These are phyloP conservation scores for Linum usitatissimum DNA, from an alignment of 345 rosid genomes.

Conservation along the genomic window DNA sequence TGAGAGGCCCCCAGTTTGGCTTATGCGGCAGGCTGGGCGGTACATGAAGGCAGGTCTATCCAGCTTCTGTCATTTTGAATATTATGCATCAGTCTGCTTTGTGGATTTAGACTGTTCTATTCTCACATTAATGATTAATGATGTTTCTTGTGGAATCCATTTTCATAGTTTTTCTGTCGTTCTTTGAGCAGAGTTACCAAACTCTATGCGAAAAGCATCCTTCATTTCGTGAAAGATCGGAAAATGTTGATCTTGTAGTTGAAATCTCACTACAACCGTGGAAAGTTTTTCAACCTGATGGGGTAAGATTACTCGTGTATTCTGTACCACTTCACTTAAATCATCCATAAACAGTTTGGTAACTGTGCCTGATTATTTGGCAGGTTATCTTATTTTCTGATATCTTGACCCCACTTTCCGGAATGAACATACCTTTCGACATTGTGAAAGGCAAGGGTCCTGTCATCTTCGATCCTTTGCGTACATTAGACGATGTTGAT, in stretches of 20 bases:
- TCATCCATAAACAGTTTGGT: not conserved
- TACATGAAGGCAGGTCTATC: constrained; percentile 91
- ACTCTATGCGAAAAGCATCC: constrained; percentile 78
- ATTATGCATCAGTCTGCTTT: not conserved
- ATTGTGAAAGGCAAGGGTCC: constrained; percentile 97
- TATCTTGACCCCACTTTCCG: constrained; percentile 93
- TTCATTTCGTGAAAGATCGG: constrained; percentile 86
- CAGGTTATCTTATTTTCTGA: constrained; percentile 97
- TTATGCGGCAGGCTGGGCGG: constrained; percentile 99
- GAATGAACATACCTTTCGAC: constrained; percentile 98
- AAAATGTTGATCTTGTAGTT: constrained; percentile 89
- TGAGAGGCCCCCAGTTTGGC: constrained; percentile 99
- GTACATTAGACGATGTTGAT: constrained; percentile 56
- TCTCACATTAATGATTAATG: no score
- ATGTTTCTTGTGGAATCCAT: not conserved
- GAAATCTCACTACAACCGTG: constrained; percentile 97
- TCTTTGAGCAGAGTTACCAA: constrained; percentile 68
- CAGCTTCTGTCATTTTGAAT: constrained; percentile 5
- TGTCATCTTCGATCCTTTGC: constrained; percentile 68
- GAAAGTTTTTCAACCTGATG: constrained; percentile 92
- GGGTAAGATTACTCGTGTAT: constrained; percentile 37
- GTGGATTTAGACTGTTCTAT: not conserved
- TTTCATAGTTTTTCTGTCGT: constrained; percentile 9
- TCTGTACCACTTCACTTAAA: not conserved
- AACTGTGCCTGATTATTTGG: constrained; percentile 8